A percentile compares a stretch with the other conserved stretches of the same genome.
These are phyloP conservation scores for Lachnellula cervina DNA, from an alignment of 2,329 filamentous ascomycete genomes.

Conservation along the genomic window DNA sequence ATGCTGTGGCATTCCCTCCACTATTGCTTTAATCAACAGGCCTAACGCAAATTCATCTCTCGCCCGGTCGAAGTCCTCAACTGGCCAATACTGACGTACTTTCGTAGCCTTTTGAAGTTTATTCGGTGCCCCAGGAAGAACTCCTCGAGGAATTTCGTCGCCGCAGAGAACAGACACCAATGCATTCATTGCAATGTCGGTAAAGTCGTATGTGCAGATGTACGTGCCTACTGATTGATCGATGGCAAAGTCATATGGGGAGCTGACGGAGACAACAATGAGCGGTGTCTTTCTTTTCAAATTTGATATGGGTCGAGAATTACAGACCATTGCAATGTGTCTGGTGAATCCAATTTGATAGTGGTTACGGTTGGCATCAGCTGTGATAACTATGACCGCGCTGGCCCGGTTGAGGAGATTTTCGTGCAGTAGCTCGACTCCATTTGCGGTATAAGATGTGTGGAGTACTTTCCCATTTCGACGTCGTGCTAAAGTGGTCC, in stretches of 20 bases:
- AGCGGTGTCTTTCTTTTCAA: slow-evolving; percentile 81
- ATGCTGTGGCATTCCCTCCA: slow-evolving; percentile 60
- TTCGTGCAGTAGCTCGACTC: slow-evolving; percentile 86
- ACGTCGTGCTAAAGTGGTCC: slow-evolving; percentile 78
- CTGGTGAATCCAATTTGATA: slow-evolving; percentile 96
- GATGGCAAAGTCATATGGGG: slow-evolving; percentile 94
- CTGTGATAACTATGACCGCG: slow-evolving; percentile 87
- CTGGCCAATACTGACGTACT: slow-evolving; percentile 90
- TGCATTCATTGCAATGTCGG: slow-evolving; percentile 82
- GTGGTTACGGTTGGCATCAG: slow-evolving; percentile 87
- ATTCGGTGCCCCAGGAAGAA: slow-evolving; percentile 67
- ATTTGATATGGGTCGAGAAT: slow-evolving; percentile 63
- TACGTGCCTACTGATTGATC: slow-evolving; percentile 88
- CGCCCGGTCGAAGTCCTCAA: slow-evolving; percentile 69
- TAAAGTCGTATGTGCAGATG: slow-evolving; percentile 94
- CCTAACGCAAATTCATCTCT: slow-evolving; percentile 69
- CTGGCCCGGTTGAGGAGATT: slow-evolving; percentile 85
- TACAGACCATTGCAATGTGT: slow-evolving; percentile 89
- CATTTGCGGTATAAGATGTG: slow-evolving; percentile 92
- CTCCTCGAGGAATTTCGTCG: slow-evolving; percentile 57
- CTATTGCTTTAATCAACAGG: slow-evolving; percentile 66
- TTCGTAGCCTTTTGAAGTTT: slow-evolving; percentile 84
- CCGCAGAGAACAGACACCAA: slow-evolving; percentile 81
- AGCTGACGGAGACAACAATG: slow-evolving; percentile 88
- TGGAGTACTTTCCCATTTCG: slow-evolving; percentile 83